Evolutionary conservation across 345 rosid species (phyloP).

Genomic region (Eutrema yunnanense): DNA sequence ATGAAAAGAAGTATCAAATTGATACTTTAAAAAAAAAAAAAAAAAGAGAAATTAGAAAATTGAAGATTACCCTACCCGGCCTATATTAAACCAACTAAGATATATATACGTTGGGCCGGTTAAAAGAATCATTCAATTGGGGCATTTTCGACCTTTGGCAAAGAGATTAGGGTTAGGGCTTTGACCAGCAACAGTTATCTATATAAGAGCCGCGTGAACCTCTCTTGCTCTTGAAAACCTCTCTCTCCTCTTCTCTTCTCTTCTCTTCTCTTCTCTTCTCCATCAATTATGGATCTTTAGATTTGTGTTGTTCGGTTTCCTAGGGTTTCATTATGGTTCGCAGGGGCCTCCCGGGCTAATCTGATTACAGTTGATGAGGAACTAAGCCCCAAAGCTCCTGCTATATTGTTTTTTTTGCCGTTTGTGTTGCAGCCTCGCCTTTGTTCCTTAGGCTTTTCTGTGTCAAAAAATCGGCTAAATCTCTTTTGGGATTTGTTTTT

Average conservation of each 20-base stretch:
- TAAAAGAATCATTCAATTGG: not conserved
- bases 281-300: not conserved
- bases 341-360: conserved; percentile 62
- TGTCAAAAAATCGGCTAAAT: conserved; percentile 26
- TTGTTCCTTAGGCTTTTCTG: conserved; percentile 12
- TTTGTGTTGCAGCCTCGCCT: conserved; percentile 64
- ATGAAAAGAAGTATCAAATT: too few species aligned
- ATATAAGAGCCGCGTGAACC: not conserved
- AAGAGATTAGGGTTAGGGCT: conserved; percentile 1
- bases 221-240: not conserved
- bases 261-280: not conserved
- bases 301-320: not conserved
- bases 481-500: not conserved
- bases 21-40: too few species aligned
- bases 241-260: too few species aligned
- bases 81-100: too few species aligned
- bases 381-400: conserved; percentile 32
- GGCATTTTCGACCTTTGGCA: not conserved
- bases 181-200: not conserved
- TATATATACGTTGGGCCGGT: not conserved
- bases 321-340: not conserved
- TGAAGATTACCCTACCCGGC: too few species aligned
- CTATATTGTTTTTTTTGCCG: conserved; percentile 30
- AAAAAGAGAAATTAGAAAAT: too few species aligned
- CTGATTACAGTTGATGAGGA: conserved; percentile 31